These are phyloP conservation scores for Comarum palustre DNA, from an alignment of 306 rosid genomes.

Conservation along the genomic window DNA sequence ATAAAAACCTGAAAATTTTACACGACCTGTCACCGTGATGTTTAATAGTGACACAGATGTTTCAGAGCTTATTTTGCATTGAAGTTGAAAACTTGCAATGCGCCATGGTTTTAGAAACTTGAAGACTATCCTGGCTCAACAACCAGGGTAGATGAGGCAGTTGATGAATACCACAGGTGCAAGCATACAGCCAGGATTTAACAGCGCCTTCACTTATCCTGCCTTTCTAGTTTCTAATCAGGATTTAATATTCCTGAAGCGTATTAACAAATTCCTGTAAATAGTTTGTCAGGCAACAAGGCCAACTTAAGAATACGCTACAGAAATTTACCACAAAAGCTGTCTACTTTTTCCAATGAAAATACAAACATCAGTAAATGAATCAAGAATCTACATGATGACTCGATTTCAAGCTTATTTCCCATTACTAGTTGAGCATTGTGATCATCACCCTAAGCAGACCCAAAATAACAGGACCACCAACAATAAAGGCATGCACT, in stretches of 20 bases:
- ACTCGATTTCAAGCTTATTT: background rate
- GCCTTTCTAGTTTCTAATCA: background rate
- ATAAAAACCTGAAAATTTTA: background rate
- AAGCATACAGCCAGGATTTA: background rate
- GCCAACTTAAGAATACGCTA: background rate
- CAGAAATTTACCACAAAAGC: background rate
- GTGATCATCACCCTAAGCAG: background rate
- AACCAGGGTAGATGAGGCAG: background rate
- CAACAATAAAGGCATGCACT: slow-evolving; percentile 6
- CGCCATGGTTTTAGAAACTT: background rate
- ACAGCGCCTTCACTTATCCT: background rate
- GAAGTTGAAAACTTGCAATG: background rate
- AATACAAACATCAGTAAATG: background rate
- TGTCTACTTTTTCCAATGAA: background rate
- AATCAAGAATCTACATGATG: background rate
- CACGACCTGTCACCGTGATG: background rate
- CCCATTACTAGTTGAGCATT: background rate
- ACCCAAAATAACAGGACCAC: background rate
- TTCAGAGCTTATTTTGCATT: background rate
- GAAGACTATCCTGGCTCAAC: background rate
- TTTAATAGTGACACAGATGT: background rate
- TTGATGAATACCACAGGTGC: background rate
- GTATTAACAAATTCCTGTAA: background rate
- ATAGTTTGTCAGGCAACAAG: background rate
- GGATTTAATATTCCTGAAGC: too few relatives aligned